Percentiles rank a stretch among this genome's conserved stretches.
These are phyloP conservation scores for Termitomyces sp. DNA, from an alignment of 768 basidiomycete species.

Conservation along the genomic window DNA sequence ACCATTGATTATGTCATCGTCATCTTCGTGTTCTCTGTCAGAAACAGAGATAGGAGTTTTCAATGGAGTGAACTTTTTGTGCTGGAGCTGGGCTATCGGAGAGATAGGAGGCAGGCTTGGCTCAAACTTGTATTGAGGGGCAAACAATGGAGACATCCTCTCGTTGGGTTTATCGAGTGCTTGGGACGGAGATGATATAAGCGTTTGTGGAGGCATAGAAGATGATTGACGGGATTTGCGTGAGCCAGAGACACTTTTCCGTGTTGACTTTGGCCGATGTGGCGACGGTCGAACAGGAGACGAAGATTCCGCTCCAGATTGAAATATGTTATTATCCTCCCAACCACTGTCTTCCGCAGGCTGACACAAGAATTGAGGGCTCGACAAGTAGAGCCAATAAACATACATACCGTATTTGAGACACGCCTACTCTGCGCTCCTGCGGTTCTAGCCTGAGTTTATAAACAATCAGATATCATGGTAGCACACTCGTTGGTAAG, in stretches of 20 bases:
- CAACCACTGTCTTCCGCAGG: constrained; percentile 70
- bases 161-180: constrained; percentile 17
- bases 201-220: constrained; percentile 62
- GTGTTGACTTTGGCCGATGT: constrained; percentile 33
- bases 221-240: constrained; percentile 64
- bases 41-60: constrained; percentile 2
- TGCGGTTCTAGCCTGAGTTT: constrained; percentile 40
- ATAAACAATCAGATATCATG: constrained; percentile 3
- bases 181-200: constrained; percentile 37
- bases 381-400: constrained; percentile 3
- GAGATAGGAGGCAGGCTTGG: constrained; percentile 39
- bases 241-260: constrained; percentile 30
- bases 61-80: background rate
- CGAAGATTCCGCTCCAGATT: constrained; percentile 86
- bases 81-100: constrained; percentile 21
- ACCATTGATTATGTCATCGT: constrained; percentile 15
- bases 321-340: constrained; percentile 90
- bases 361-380: constrained; percentile 4
- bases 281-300: constrained; percentile 69
- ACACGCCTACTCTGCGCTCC: constrained; percentile 49
- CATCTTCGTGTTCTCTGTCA: constrained; percentile 18
- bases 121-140: constrained; percentile 53
- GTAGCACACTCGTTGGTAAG: background rate
- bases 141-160: constrained; percentile 26
- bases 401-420: constrained; percentile 37